Conservation (phyloP, 164 flowering plant species). For the grape (Vitis vinifera) region DNA sequence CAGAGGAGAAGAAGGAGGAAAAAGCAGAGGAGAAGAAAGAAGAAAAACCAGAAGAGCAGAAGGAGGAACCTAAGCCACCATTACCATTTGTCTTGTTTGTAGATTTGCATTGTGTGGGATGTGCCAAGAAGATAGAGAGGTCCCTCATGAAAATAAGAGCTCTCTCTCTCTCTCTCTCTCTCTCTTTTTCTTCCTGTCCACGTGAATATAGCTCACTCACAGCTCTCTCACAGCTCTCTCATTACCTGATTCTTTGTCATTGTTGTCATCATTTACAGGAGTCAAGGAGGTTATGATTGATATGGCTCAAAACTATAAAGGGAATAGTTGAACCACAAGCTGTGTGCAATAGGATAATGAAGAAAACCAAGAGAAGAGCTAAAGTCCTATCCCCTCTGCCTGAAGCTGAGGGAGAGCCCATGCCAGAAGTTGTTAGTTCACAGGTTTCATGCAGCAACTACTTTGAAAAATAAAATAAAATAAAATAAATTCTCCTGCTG, state of each 20-base stretch:
- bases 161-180: conserved; percentile 13
- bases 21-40: conserved; percentile 18
- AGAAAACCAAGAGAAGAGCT: conserved; percentile 58
- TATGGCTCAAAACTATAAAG: conserved; percentile 73
- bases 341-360: conserved; percentile 34
- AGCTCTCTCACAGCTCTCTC: too few relatives aligned
- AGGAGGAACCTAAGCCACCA: conserved; percentile 56
- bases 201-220: too few relatives aligned
- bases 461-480: not conserved
- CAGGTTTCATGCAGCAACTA: conserved; percentile 42
- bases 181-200: not conserved
- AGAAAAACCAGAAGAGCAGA: conserved; percentile 37
- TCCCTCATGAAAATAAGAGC: conserved; percentile 72
- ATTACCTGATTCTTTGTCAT: too few relatives aligned
- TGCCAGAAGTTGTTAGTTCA: conserved; percentile 68
- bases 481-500: too few relatives aligned
- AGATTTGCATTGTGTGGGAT: conserved; percentile 92
- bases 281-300: conserved; percentile 68
- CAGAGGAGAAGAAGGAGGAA: conserved; percentile 33
- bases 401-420: conserved; percentile 61
- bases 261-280: conserved; percentile 31
- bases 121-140: conserved; percentile 85
- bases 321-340: conserved; percentile 90
- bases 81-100: conserved; percentile 64
- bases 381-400: conserved; percentile 79